Evolutionary conservation across 768 basidiomycete genomes (phyloP).

Genomic region (Lactarius hatsudake): DNA sequence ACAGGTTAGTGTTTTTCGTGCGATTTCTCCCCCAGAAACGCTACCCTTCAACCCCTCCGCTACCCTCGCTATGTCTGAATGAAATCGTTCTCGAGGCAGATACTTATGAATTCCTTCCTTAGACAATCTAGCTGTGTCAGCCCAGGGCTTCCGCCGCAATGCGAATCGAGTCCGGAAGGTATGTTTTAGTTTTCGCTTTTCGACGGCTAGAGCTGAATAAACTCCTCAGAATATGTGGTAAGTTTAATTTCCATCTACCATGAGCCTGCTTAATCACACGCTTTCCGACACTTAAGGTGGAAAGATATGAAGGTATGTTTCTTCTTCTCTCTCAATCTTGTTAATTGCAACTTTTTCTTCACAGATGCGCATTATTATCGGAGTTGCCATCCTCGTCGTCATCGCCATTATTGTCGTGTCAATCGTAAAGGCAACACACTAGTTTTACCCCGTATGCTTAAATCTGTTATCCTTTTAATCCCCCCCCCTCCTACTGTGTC

Average conservation of each 20-base stretch:
- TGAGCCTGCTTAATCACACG: background rate
- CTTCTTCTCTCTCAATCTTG: background rate
- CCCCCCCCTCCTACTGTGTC: conserved; percentile 4
- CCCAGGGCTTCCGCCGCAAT: conserved; percentile 97
- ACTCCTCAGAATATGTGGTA: conserved; percentile 82
- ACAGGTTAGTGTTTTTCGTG: conserved; percentile 63
- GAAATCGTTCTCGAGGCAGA: background rate
- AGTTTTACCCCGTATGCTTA: conserved; percentile 16
- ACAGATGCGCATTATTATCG: conserved; percentile 97
- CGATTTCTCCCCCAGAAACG: background rate
- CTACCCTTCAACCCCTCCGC: background rate
- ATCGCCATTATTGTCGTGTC: conserved; percentile 95
- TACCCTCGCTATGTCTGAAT: background rate
- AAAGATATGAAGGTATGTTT: conserved; percentile 89
- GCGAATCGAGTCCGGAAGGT: conserved; percentile 98
- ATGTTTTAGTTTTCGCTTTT: conserved; percentile 32
- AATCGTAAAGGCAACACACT: conserved; percentile 79
- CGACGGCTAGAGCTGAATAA: conserved; percentile 11
- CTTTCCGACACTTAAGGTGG: conserved; percentile 56
- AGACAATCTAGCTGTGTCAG: conserved; percentile 97
- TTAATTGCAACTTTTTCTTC: conserved; percentile 10
- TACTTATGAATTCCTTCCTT: background rate
- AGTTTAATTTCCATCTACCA: conserved; percentile 33
- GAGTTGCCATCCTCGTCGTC: conserved; percentile 83
- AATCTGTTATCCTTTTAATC: conserved; percentile 24